Base-by-base conservation (phyloP, 352 stramenopile species). In the Globisporangium polare region DNA sequence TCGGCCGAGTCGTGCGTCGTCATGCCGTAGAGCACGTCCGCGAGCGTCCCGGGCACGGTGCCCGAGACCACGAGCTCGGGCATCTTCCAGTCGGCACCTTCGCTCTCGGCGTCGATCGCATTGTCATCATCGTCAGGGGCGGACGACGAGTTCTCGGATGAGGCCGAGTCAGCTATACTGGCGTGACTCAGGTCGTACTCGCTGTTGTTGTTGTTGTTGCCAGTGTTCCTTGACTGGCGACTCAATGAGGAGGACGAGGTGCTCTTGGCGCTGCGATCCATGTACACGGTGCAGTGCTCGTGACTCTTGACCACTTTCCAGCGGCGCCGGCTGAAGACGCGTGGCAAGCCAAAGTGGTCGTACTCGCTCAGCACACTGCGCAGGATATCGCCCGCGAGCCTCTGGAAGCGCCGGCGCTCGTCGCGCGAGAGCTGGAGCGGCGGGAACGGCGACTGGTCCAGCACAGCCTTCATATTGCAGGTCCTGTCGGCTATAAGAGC, bases 1-100 rank as follows among this genome's bases (percentile, higher is more conserved):
- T 62, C 55, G 46, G 61, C 53, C 39, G 61, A 62, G 55, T 67
- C 61, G 55, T 50, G 54, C 4, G 53, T 53, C 0, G 24, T 59
- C 61, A 62, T 62, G 53, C 61, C 61, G 33, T 62, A 67, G 10
- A 67, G 35, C 22, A 67, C 45, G 54, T 67, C 61, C 9, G 62
- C 61, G 22, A 67, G 35, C 5, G 61, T 62, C 3, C 61, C 61
- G 27, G 55, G 24, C 10, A 67, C 61, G 2, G 33, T 47, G 27
- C 61, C 61, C 12, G 55, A 62, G 42, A 59, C 47, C 45, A 67
- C 53, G 55, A 67, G 53, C 31, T 62, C 55, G 22, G 61, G 45
- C 37, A 62, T 58, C 45, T 67, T 62, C 60, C 51, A 66, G 37
- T 65, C 42, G 0, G 15, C 24, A 20, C 46, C 43, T 26, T 60